Conservation (phyloP, 2,329 filamentous ascomycete species). For the Didymella keratinophila region DNA sequence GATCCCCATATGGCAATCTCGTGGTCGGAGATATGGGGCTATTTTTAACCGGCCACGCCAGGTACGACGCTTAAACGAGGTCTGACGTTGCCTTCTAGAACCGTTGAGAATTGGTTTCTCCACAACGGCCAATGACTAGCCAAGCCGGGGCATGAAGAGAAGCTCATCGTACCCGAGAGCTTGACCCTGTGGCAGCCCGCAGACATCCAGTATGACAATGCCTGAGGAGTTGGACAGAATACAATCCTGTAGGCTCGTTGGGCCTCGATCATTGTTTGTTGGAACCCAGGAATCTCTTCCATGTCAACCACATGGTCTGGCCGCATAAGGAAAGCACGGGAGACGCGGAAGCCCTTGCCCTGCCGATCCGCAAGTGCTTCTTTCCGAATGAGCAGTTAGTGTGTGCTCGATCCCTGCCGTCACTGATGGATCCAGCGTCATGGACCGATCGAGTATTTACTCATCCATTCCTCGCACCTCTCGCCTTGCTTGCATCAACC, state of each 20-base stretch:
- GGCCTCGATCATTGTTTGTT: not conserved
- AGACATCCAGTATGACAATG: not conserved
- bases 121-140: constrained; percentile 28
- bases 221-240: not conserved
- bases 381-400: constrained; percentile 25
- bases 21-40: constrained; percentile 17
- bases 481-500: constrained; percentile 8
- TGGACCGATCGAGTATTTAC: constrained; percentile 28
- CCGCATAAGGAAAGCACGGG: constrained; percentile 20
- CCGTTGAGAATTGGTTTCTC: constrained; percentile 31
- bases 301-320: constrained; percentile 17
- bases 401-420: constrained; percentile 27
- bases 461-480: constrained; percentile 14
- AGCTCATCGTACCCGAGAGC: constrained; percentile 20
- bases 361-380: constrained; percentile 25
- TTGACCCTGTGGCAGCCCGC: constrained; percentile 1
- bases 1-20: constrained; percentile 9
- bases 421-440: constrained; percentile 30
- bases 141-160: constrained; percentile 17
- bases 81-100: constrained; percentile 30
- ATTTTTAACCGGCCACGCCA: constrained; percentile 28
- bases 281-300: not conserved
- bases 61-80: constrained; percentile 16
- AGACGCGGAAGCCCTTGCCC: constrained; percentile 18
- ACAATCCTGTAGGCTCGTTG: not conserved